Conservation (phyloP, 1,139 yeast genomes). For the Yamadazyma mexicana region DNA sequence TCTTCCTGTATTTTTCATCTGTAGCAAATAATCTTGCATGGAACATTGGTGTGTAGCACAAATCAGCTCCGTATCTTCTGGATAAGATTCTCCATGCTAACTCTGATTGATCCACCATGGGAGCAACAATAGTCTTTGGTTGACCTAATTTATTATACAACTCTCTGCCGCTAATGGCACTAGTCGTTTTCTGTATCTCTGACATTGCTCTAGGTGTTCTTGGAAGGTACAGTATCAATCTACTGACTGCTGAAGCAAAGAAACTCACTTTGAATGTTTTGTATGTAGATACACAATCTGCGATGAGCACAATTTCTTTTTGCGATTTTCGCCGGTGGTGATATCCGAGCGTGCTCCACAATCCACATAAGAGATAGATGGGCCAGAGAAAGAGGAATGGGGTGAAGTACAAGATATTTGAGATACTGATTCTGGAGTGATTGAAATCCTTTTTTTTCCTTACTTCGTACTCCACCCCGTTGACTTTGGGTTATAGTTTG, state of each 20-base stretch:
- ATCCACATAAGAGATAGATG: no score
- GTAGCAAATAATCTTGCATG: slow-evolving; percentile 91
- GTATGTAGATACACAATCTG: background rate
- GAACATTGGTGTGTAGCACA: slow-evolving; percentile 96
- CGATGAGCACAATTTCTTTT: slow-evolving; percentile 4
- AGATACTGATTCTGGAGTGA: no score
- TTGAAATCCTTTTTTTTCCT: no score
- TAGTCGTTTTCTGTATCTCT: background rate
- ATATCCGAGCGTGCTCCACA: background rate
- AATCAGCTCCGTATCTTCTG: slow-evolving; percentile 85
- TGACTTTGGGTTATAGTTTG: no score
- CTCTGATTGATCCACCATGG: slow-evolving; percentile 98
- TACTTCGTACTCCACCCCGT: no score
- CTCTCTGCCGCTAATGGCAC: slow-evolving; percentile 55
- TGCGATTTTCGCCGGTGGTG: background rate
- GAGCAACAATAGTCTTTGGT: slow-evolving; percentile 90
- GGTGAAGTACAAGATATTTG: background rate
- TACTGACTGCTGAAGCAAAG: background rate
- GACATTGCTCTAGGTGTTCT: background rate
- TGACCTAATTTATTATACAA: slow-evolving; percentile 67
- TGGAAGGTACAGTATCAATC: slow-evolving; percentile 1
- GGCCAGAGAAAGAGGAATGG: background rate
- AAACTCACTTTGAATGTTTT: slow-evolving; percentile 3
- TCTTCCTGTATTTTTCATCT: slow-evolving; percentile 73
- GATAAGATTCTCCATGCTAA: slow-evolving; percentile 93